Percentiles rank a stretch among this genome's conserved stretches.
phyloP scores from a whole-genome alignment of 2,329 filamentous ascomycete species.

The Paraphaeosphaeria sporulosa region DNA sequence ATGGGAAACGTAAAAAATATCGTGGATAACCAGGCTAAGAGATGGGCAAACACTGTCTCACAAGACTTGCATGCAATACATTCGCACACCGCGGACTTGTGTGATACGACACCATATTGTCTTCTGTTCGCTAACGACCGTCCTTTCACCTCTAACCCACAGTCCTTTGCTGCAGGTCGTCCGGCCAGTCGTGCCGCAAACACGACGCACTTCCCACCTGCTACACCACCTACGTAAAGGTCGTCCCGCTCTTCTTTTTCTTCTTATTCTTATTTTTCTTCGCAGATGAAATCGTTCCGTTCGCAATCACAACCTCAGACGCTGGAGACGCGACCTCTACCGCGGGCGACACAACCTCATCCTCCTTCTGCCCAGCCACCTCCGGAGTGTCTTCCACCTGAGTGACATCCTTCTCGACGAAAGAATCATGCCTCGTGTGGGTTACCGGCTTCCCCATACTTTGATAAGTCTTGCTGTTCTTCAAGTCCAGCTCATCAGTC shows the following conservation, averaged over 20 bases:
- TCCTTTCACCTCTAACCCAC: no score
- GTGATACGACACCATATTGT: no score
- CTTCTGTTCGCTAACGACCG: no score
- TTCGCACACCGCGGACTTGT: no score
- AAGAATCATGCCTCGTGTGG: slow-evolving; percentile 23
- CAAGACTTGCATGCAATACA: no score
- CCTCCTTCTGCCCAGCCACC: background rate
- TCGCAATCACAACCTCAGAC: slow-evolving; percentile 1
- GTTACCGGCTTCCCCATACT: background rate
- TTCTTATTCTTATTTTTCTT: slow-evolving; percentile 17
- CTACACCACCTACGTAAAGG: background rate
- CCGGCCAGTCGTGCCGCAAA: no score
- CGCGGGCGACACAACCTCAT: background rate
- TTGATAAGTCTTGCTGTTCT: slow-evolving; percentile 16
- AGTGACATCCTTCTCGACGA: slow-evolving; percentile 20
- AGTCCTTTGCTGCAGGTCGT: no score
- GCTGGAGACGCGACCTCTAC: background rate
- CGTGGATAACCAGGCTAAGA: no score
- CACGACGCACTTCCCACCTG: no score
- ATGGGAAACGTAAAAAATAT: no score
- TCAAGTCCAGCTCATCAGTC: slow-evolving; percentile 19
- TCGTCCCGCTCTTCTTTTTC: slow-evolving; percentile 11
- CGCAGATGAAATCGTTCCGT: background rate
- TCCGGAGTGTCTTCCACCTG: background rate
- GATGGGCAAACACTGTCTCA: no score